Evolutionary conservation across 441 rosid species (phyloP).

Genomic region (Pelargonium cotyledonis): DNA sequence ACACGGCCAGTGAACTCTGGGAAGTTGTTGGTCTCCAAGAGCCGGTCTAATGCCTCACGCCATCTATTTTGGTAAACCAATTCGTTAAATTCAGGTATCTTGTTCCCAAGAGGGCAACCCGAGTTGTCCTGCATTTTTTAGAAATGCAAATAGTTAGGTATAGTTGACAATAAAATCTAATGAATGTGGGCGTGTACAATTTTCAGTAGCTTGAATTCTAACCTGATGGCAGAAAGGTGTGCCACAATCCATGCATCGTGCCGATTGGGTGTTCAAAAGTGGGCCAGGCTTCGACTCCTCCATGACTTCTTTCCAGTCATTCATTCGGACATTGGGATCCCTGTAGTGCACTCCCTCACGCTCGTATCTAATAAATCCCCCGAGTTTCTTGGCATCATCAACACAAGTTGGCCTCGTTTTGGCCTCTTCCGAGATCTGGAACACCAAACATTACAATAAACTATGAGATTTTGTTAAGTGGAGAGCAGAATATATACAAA

Average conservation of each 20-base stretch:
- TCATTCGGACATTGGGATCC: constrained; percentile 80
- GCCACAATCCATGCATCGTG: constrained; percentile 99
- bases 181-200: not conserved
- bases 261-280: constrained; percentile 85
- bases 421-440: constrained; percentile 27
- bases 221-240: constrained; percentile 99
- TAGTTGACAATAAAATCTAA: not conserved
- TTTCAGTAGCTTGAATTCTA: not conserved
- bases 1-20: constrained; percentile 99
- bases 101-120: constrained; percentile 99
- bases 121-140: constrained; percentile 68
- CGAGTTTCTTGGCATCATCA: constrained; percentile 60
- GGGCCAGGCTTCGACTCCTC: constrained; percentile 79
- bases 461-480: not conserved
- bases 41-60: constrained; percentile 92
- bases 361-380: constrained; percentile 90
- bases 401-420: constrained; percentile 66
- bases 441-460: not conserved
- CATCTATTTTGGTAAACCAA: constrained; percentile 97
- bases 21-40: constrained; percentile 96
- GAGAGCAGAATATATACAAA: not conserved
- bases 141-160: not conserved
- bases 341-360: constrained; percentile 91
- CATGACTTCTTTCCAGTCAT: constrained; percentile 96
- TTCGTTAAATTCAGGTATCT: constrained; percentile 99